These are phyloP conservation scores for Clavulina sp. DNA, from an alignment of 768 basidiomycete genomes.

Conservation along the genomic window DNA sequence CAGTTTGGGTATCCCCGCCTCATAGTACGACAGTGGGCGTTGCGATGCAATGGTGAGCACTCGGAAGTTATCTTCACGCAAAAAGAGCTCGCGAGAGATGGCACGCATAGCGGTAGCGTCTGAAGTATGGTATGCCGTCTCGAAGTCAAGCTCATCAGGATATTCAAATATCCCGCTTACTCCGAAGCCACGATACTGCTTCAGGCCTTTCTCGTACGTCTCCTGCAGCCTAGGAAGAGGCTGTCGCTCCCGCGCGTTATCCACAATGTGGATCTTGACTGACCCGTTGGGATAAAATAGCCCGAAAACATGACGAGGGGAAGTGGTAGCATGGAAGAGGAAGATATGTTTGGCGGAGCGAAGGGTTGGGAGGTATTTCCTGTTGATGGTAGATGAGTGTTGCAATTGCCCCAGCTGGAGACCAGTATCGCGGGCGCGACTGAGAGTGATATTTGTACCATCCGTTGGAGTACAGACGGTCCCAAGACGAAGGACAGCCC, in stretches of 20 bases:
- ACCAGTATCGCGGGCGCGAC: conserved; percentile 61
- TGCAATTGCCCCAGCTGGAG: conserved; percentile 74
- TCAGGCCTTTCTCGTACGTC: conserved; percentile 44
- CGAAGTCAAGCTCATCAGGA: conserved; percentile 26
- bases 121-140: conserved; percentile 56
- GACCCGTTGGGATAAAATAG: conserved; percentile 58
- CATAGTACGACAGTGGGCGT: conserved; percentile 73
- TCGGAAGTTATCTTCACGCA: conserved; percentile 54
- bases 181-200: conserved; percentile 30
- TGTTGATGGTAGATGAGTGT: conserved; percentile 36
- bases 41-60: conserved; percentile 71
- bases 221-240: conserved; percentile 61
- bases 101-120: conserved; percentile 70
- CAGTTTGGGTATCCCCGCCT: conserved; percentile 48
- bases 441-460: conserved; percentile 46
- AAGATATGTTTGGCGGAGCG: conserved; percentile 49
- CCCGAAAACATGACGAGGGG: conserved; percentile 70
- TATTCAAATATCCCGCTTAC: conserved; percentile 41
- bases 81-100: conserved; percentile 69
- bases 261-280: conserved; percentile 75
- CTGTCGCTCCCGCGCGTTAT: conserved; percentile 75
- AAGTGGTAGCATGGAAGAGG: conserved; percentile 68
- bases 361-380: conserved; percentile 31
- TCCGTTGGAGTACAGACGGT: conserved; percentile 60
- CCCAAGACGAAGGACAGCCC: conserved; percentile 69